Conservation (phyloP, 495 filamentous ascomycete genomes). For the Podospora pseudopauciseta region DNA sequence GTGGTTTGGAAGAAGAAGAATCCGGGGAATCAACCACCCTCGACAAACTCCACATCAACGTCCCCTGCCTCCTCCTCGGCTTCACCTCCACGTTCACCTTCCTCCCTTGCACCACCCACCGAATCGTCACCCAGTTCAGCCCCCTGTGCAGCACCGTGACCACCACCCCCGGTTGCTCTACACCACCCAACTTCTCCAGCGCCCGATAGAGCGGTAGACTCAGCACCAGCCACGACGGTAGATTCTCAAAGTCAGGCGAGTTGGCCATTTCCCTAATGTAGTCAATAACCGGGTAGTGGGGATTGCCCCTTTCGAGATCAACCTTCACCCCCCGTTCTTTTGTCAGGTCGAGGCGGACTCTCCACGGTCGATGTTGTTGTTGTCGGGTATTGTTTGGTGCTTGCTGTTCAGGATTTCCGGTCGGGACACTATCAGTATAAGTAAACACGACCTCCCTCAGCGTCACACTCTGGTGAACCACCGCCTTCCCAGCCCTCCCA, state of each 20-base stretch:
- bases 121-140: conserved; percentile 48
- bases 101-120: conserved; percentile 35
- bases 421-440: conserved; percentile 43
- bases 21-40: too few relatives aligned
- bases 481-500: conserved; percentile 44
- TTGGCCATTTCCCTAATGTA: conserved; percentile 62
- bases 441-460: conserved; percentile 59
- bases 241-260: conserved; percentile 29
- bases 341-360: conserved; percentile 37
- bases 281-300: conserved; percentile 69
- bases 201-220: conserved; percentile 68
- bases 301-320: conserved; percentile 60
- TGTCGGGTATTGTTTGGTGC: neutral
- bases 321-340: conserved; percentile 39
- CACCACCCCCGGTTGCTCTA: conserved; percentile 33
- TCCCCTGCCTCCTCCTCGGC: conserved; percentile 31
- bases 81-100: conserved; percentile 40
- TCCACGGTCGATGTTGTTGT: conserved; percentile 31
- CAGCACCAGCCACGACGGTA: conserved; percentile 42
- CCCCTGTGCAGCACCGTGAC: conserved; percentile 42
- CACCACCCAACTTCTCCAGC: conserved; percentile 57
- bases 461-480: conserved; percentile 54
- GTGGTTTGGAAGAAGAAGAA: too few relatives aligned
- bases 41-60: conserved; percentile 42
- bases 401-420: neutral